These are phyloP conservation scores for Lotmaria passim DNA, from an alignment of 208 protist genomes.

Conservation along the genomic window DNA sequence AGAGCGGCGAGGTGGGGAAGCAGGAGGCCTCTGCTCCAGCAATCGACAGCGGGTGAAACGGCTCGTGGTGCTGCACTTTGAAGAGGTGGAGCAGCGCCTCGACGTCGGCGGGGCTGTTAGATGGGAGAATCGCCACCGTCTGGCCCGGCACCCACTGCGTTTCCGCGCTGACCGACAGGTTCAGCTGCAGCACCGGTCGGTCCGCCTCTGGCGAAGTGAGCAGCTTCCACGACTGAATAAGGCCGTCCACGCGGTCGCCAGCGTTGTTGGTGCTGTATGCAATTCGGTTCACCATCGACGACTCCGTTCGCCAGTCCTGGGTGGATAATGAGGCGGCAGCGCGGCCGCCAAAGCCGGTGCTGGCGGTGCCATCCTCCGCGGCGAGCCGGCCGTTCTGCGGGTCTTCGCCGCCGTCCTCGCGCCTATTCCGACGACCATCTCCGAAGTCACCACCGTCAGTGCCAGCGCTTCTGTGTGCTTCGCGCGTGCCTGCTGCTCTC, in stretches of 20 bases:
- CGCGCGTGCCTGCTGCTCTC: too few relatives aligned
- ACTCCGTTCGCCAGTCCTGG: slow-evolving; percentile 16
- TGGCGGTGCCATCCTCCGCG: neutral
- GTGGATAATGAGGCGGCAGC: slow-evolving; percentile 11
- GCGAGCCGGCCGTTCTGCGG: neutral
- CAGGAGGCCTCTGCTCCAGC: slow-evolving; percentile 21
- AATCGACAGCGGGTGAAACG: slow-evolving; percentile 46
- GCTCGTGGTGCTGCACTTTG: slow-evolving; percentile 26
- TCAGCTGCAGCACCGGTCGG: slow-evolving; percentile 40
- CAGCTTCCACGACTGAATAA: slow-evolving; percentile 39
- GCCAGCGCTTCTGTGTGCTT: too few relatives aligned
- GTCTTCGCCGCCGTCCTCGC: slow-evolving; percentile 20
- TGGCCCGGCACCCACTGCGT: slow-evolving; percentile 66
- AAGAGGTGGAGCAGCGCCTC: slow-evolving; percentile 47
- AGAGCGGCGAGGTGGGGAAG: slow-evolving; percentile 54
- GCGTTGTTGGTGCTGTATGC: slow-evolving; percentile 23
- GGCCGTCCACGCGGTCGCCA: slow-evolving; percentile 29
- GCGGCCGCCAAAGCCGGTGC: slow-evolving; percentile 4
- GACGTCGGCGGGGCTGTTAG: slow-evolving; percentile 46
- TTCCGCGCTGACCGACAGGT: slow-evolving; percentile 32
- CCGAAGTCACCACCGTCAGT: neutral
- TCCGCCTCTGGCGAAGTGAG: slow-evolving; percentile 29
- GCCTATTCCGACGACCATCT: too few relatives aligned
- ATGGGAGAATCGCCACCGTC: slow-evolving; percentile 53
- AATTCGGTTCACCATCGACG: slow-evolving; percentile 27